A percentile compares a stretch with the other conserved stretches of the same genome.
Conservation (phyloP, 768 basidiomycete genomes). For the Termitomyces titanicus region DNA sequence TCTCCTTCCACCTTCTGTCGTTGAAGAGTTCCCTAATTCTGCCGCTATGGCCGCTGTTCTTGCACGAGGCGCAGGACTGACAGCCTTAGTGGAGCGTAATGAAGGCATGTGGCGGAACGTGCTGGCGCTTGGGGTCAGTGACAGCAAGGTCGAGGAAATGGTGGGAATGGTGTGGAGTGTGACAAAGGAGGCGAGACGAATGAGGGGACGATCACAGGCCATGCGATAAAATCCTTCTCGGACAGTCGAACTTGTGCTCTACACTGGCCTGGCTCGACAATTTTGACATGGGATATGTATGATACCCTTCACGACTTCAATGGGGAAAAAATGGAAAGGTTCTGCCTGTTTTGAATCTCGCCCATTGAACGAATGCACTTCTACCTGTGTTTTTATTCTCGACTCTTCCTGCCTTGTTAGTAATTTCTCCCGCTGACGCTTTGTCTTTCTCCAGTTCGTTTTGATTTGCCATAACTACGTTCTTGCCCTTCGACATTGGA, state of each 20-base stretch:
- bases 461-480: background rate
- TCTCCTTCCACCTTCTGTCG: conserved; percentile 50
- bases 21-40: conserved; percentile 60
- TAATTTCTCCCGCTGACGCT: background rate
- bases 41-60: conserved; percentile 54
- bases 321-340: background rate
- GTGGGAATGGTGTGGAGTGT: conserved; percentile 70
- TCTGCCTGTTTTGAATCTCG: background rate
- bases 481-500: too few species aligned
- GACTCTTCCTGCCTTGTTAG: background rate
- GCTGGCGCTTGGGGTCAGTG: conserved; percentile 47
- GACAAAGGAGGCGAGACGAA: conserved; percentile 56
- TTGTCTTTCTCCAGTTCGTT: background rate
- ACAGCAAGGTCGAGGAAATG: conserved; percentile 41
- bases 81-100: conserved; percentile 36
- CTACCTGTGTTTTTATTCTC: background rate
- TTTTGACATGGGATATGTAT: background rate
- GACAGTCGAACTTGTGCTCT: background rate
- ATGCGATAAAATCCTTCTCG: background rate
- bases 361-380: background rate
- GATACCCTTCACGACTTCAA: background rate
- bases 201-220: conserved; percentile 7
- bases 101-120: conserved; percentile 69
- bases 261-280: background rate
- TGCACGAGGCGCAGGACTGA: conserved; percentile 35